Base-by-base conservation (phyloP, 2,329 filamentous ascomycete species). In the Diaporthe ampelina region DNA sequence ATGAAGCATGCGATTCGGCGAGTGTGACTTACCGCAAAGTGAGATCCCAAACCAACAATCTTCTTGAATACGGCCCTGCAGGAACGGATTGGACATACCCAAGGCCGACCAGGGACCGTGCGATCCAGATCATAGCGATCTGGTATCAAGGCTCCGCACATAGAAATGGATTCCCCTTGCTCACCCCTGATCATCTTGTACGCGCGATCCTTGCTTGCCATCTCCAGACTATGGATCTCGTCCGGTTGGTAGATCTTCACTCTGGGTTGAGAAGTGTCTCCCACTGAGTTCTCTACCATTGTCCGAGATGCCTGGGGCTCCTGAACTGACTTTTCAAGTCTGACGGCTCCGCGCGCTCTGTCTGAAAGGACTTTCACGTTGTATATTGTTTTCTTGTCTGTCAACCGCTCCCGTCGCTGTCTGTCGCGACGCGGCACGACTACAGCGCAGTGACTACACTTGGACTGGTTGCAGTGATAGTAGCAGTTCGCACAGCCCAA, bases 81-180 rank as follows among this genome's bases (percentile, higher is more conserved):
- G 1, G 71, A 77, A 13, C 77, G 76, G 1, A 80, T 69, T 4
- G 79, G 77, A 40, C 79, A 80, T 13, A 77, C 75, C 78, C 79
- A 80, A 35, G 76, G 76, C n/a, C 75, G 73, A 4, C 68, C 72
- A 15, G 75, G 67, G n/a, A 76, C 45, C 4, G 75, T 76, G 26
- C 26, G 58, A 56, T 79, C 76, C 26, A 79, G 67, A 21, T 74
- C 59, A 67, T 80, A 80, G 3, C 77, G 76, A 35, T 76, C 70
- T 1, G 79, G 78, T 11, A 80, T 74, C 40, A 80, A 45, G 4
- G 75, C 76, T 7, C 78, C 78, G 15, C 15, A 48, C 21, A 76
- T 45, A 2, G 57, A 21, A 1, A 26, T 24, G 9, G 77, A 57
- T 17, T 72, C 40, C 4, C 77, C 76, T 1, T 74, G 45, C 1